Evolutionary conservation across 1,284 basidiomycete species (phyloP), one percentile per base, ranked within the genome.

Genomic region (Naganishia sp.): DNA sequence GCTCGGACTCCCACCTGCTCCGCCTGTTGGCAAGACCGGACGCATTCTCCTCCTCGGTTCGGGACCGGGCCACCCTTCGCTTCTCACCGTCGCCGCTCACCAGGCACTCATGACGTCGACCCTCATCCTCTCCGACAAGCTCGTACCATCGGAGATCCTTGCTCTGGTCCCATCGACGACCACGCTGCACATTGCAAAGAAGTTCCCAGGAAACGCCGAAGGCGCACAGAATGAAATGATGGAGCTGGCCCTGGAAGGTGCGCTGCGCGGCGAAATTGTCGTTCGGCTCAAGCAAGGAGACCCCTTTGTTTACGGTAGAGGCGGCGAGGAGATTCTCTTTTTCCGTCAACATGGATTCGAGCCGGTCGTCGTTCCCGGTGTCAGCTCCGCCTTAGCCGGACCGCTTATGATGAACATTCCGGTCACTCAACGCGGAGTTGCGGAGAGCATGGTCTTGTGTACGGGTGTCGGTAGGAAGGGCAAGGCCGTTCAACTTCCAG

Each of bases 281-380:
- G 90, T 99, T 25, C 83, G 95, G 85, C 84, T 99, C 16, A 98
- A 99, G 81, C 95, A 98, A 83, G 95, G 95, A 33, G 95, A 98
- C 77, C 95, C 95, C 1, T 90, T 90, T 36, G 87, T 99, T 0
- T 99, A 96, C 75, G 95, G 92, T 2, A 87, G 95, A 25, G 90
- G 90, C 0, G 94, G 94, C 13, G 95, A 98, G 77, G 95, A 99
- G 79, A 87, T 98, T 1, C 83, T 97, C 21, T 92, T 90, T 77
- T 95, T 97, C 85, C 86, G 92, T 15, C 80, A 86, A 60, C 87
- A 88, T 56, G 94, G 93, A 0, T 90, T 89, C 75, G 88, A 92
- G 70, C 86, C 88, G 1, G 82, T 90, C 50, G 86, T 98, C 65
- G 84, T 98, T 2, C 95, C 95, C 0, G 95, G 95, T 0, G 88